Evolutionary conservation across 1,284 basidiomycete genomes (phyloP).

Genomic region (Sparassis latifolia): DNA sequence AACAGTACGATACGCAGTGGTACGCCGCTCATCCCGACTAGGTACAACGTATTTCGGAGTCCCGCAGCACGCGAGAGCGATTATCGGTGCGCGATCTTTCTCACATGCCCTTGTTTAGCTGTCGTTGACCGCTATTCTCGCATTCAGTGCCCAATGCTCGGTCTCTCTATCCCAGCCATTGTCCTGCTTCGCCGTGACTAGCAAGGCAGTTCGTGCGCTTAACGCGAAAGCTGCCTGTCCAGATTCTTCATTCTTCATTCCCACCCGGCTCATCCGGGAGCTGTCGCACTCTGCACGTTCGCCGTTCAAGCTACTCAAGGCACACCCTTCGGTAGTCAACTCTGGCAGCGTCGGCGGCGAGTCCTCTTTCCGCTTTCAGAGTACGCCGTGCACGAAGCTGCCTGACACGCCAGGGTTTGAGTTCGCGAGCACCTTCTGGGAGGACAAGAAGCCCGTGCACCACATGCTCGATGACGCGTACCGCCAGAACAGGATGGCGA

Average conservation of each 20-base stretch:
- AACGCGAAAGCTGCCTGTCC: conserved; percentile 40
- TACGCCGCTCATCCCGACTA: conserved; percentile 12
- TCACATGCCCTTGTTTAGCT: not conserved
- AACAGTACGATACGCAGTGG: not conserved
- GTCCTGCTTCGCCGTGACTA: conserved; percentile 18
- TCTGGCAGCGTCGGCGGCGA: conserved; percentile 29
- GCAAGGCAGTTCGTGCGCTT: conserved; percentile 32
- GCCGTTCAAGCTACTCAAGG: conserved; percentile 39
- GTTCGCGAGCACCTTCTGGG: conserved; percentile 47
- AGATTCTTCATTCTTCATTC: conserved; percentile 43
- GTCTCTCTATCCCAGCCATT: conserved; percentile 45
- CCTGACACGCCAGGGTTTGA: conserved; percentile 42
- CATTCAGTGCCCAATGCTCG: conserved; percentile 37
- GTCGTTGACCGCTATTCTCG: not conserved
- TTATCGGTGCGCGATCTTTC: conserved; percentile 29
- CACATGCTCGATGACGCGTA: conserved; percentile 44
- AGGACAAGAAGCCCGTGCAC: conserved; percentile 53
- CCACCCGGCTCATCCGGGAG: conserved; percentile 27
- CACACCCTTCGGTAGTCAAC: conserved; percentile 28
- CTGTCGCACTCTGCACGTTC: conserved; percentile 38
- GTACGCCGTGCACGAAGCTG: conserved; percentile 39
- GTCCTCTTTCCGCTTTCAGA: conserved; percentile 46
- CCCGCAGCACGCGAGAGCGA: conserved; percentile 35
- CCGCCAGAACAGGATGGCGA: conserved; percentile 52
- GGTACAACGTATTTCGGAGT: conserved; percentile 44